Base-by-base conservation (phyloP, 208 protist genomes). In the Wallacemonas sp. region DNA sequence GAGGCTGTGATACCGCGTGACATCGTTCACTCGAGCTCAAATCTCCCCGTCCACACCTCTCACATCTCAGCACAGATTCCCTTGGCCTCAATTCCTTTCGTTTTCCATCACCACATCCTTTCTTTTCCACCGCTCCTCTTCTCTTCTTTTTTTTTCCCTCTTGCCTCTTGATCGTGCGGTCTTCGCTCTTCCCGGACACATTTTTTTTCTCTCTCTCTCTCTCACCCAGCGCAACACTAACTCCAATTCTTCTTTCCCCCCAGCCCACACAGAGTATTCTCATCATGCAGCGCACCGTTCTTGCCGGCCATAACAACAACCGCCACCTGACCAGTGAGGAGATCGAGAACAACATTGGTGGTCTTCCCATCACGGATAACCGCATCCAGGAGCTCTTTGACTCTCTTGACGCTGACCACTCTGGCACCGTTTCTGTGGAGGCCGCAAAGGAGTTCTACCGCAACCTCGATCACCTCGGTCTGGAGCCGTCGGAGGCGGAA, bases 231-330 rank as follows among this genome's bases (percentile, higher is more conserved):
- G 8, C 6, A 58, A 39, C 4, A 6, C 30, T 2, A 33, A 38
- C 51, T 3, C 19, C 44, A 58, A 22, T 6, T 39, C 51, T 30
- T 15, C 51, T 17, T 22, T 11, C 8, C 51, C 24, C 30, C 24
- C 22, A 42, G 1, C 33, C 51, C 51, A 49, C 51, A 58, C 28
- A 33, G 30, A 60, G 34, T 38, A 66, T 22, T 3, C 2, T 49
- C 24, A 74, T 31, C 51, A 93, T 96, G 86, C 90, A 92, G 74
- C 74, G 69, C 44, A 91, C 80, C 70, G 56, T 91, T 27, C 88
- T 96, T 74, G 51, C 85, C 22, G 88, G 88, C 30, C 91, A 97
- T 80, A 97, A 97, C 81, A 97, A 94, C 84, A 95, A 95, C 76
- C 88, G 92, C 46, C 92, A 95, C 73, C 85, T 97, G 33, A 66